A percentile compares a stretch with the other conserved stretches of the same genome.
Conservation (phyloP, 2,329 filamentous ascomycete species). For the Phaeophleospora eucalypticola region DNA sequence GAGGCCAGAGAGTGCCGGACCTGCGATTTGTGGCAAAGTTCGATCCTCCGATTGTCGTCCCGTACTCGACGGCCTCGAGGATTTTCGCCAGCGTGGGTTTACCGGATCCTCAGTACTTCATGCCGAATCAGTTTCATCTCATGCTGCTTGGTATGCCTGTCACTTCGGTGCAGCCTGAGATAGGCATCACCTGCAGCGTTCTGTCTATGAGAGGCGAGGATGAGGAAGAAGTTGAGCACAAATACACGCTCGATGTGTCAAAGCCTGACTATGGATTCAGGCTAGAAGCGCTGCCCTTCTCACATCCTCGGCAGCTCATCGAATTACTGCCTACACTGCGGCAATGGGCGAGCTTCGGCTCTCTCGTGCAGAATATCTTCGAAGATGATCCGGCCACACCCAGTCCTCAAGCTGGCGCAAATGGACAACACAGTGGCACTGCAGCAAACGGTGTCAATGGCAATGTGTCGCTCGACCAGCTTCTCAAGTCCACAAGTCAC, state of each 20-base stretch:
- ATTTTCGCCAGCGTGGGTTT: slow-evolving; percentile 58
- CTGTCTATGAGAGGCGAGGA: slow-evolving; percentile 9
- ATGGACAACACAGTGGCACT: neutral
- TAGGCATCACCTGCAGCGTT: slow-evolving; percentile 9
- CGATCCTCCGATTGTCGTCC: slow-evolving; percentile 68
- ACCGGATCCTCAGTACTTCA: slow-evolving; percentile 46
- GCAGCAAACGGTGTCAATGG: neutral
- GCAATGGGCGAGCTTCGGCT: slow-evolving; percentile 69
- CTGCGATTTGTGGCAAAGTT: slow-evolving; percentile 72
- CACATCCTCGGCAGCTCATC: slow-evolving; percentile 72
- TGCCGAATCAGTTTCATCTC: slow-evolving; percentile 19
- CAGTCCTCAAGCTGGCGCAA: neutral
- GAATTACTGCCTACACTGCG: slow-evolving; percentile 68
- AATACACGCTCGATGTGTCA: slow-evolving; percentile 64
- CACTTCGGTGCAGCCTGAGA: neutral
- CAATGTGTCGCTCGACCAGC: slow-evolving; percentile 3
- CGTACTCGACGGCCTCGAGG: slow-evolving; percentile 59
- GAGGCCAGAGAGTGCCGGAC: slow-evolving; percentile 56
- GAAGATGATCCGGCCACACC: neutral
- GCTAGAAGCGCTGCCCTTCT: slow-evolving; percentile 67
- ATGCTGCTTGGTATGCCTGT: slow-evolving; percentile 18
- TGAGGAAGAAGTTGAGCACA: slow-evolving; percentile 33
- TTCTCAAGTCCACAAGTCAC: slow-evolving; percentile 1
- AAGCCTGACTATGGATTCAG: slow-evolving; percentile 68
- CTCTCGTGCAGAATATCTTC: slow-evolving; percentile 49